Percentiles rank a stretch among this genome's conserved stretches.
Conservation (phyloP, 345 rosid genomes). For the Aegle marmelos region DNA sequence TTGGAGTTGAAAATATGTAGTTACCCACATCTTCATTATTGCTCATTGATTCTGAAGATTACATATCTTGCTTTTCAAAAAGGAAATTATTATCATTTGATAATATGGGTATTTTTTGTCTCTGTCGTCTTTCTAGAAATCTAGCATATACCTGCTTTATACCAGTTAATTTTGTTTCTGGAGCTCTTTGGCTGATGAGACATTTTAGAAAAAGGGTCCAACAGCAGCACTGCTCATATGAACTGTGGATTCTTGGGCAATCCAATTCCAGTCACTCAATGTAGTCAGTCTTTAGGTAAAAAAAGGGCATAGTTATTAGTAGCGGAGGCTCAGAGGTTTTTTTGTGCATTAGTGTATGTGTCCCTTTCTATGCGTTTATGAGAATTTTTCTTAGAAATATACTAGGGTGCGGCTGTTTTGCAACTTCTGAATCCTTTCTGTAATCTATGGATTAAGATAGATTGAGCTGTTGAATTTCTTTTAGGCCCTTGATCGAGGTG, state of each 20-base stretch:
- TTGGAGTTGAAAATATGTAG: not conserved
- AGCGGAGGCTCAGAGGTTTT: not conserved
- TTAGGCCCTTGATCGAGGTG: constrained; percentile 97
- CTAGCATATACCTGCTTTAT: not conserved
- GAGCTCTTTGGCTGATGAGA: not conserved
- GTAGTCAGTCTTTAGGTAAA: not conserved
- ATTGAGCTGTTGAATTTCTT: constrained; percentile 10
- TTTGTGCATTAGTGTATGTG: not conserved
- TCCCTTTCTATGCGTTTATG: not conserved
- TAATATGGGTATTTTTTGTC: not conserved
- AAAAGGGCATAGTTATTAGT: not conserved
- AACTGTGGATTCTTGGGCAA: not conserved
- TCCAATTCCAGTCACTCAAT: not conserved
- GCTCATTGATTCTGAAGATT: not conserved
- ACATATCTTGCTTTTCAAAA: not conserved
- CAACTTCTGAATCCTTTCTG: not conserved
- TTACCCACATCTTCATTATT: not conserved
- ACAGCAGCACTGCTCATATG: not conserved
- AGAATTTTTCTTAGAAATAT: not conserved
- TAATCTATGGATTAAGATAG: not conserved
- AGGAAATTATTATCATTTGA: not conserved
- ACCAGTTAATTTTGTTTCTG: not conserved
- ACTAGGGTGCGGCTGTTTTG: not conserved
- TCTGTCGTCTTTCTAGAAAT: not conserved
- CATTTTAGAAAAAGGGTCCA: not conserved